Base-by-base conservation (phyloP, 2,329 filamentous ascomycete species). In the Talaromyces sp. region DNA sequence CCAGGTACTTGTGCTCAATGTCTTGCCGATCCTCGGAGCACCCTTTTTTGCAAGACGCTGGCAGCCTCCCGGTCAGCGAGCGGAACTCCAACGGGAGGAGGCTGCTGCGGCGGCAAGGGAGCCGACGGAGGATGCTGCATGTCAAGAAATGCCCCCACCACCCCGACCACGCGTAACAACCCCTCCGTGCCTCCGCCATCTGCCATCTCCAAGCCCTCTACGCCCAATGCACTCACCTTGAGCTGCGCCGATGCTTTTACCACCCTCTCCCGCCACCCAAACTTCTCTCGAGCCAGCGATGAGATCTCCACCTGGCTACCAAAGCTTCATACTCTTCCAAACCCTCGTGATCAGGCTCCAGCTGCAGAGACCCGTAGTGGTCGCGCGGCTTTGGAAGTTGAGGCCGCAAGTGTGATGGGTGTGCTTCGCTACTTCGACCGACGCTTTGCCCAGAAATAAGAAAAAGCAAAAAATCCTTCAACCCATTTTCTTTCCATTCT, bases 401-500 rank as follows among this genome's bases (percentile, higher is more conserved):
- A 92, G 72, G 88, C 89, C 6, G 89, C 89, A 0, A 91, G 88
- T 70, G 90, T 92, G 49, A 91, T 92, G 89, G 87, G 87, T 37
- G 89, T 91, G n/a, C 74, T 92, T 54, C 89, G 89, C 70, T 86
- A 89, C 58, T 92, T 92, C 73, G 89, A 92, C 65, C 80, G 90
- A 45, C 77, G 89, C 49, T 92, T 92, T 51, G 72, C 73, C 33
- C 71, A 73, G 47, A 73, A 74, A 65, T 72, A 65, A 63, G 47
- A 17, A 32, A 14, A 41, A 37, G 19, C 17, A 40, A 53, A 30
- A 4, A 19, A 35, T 11, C 29, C 39, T 39, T 30, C 37, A 14
- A 16, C 16, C 27, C 22, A 17, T 53, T 59, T 44, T 43, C 45
- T 32, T 27, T 57, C 51, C 37, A 33, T 53, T 50, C 51, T 20